Percentiles rank a stretch among this genome's conserved stretches.
phyloP scores from a whole-genome alignment of 1,284 basidiomycete species.

The Puccinia hordei region DNA sequence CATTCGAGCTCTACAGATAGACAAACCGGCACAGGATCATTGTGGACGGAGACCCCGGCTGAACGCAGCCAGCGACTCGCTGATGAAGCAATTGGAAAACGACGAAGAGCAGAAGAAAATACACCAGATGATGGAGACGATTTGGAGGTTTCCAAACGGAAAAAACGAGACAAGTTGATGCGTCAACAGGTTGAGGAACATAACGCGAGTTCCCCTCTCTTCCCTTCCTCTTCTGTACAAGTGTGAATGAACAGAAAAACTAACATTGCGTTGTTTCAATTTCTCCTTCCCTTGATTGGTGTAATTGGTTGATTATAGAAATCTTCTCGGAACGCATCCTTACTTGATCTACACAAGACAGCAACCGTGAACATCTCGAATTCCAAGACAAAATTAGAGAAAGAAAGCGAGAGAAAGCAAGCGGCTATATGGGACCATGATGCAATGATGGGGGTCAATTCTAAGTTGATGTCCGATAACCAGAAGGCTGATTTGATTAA shows the following conservation, averaged over 20 bases:
- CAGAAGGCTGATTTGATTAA: constrained; percentile 74
- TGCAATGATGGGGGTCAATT: constrained; percentile 80
- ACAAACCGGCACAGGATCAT: constrained; percentile 58
- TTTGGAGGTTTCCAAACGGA: constrained; percentile 63
- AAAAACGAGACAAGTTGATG: constrained; percentile 70
- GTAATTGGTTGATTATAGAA: constrained; percentile 62
- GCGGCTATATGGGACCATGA: constrained; percentile 81
- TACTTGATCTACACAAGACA: constrained; percentile 70
- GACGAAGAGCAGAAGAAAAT: constrained; percentile 69
- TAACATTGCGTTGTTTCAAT: background rate
- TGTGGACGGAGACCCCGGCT: constrained; percentile 91
- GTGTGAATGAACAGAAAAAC: background rate
- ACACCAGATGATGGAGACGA: constrained; percentile 60
- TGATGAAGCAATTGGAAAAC: constrained; percentile 82
- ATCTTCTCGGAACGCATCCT: constrained; percentile 68
- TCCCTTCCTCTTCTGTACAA: background rate
- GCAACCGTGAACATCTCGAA: constrained; percentile 59
- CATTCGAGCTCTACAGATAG: constrained; percentile 61
- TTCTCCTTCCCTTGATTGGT: background rate
- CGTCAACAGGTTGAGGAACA: constrained; percentile 73
- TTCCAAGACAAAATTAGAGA: constrained; percentile 58
- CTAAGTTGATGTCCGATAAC: constrained; percentile 78
- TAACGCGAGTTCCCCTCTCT: constrained; percentile 66
- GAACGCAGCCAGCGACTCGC: constrained; percentile 79
- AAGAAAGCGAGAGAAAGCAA: constrained; percentile 64